Evolutionary conservation across 75 land plant species (phyloP), one percentile per base, ranked within the genome.

Genomic region (Picea glauca): DNA sequence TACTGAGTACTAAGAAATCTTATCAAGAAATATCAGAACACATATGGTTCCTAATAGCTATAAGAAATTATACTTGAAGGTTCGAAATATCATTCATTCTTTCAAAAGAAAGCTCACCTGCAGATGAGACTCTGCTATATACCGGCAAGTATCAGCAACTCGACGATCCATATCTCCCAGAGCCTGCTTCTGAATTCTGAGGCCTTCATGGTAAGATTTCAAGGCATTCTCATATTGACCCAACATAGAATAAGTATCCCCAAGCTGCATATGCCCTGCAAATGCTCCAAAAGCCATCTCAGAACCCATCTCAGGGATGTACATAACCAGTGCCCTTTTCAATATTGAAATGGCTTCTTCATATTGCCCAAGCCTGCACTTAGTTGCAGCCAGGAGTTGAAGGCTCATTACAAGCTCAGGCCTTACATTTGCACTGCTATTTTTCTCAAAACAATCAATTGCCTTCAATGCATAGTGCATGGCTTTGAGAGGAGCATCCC

Each of bases 61-160:
- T 50, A 50, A 50, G 56, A 50, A 50, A 50, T 50, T 50, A 50
- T 11, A 50, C 43, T 40, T 50, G 1, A 50, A 50, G 56, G 12
- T 50, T 50, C 11, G 11, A 50, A 50, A 50, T 50, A 50, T 50
- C 56, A 50, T 50, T 50, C 12, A 50, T 50, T 50, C 0, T 46
- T 50, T 50, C 12, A 8, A 50, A 12, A 11, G 56, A 50, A 50
- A 9, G 56, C 56, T 50, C 11, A 50, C 56, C 56, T 50, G 56
- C 56, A 50, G 56, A 50, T 50, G 56, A 50, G 56, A 50, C 56
- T 95, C 98, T 31, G 96, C 98, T 43, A 95, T 77, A 81, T 94
- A 88, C 26, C 40, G 56, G 82, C 93, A 93, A 43, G 97, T 93
- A 82, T 92, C 91, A 1, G 88, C 98, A 65, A 96, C 93, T 31